phyloP scores from a whole-genome alignment of 2,329 filamentous ascomycete species.

The Bimuria novae-zelandiae region DNA sequence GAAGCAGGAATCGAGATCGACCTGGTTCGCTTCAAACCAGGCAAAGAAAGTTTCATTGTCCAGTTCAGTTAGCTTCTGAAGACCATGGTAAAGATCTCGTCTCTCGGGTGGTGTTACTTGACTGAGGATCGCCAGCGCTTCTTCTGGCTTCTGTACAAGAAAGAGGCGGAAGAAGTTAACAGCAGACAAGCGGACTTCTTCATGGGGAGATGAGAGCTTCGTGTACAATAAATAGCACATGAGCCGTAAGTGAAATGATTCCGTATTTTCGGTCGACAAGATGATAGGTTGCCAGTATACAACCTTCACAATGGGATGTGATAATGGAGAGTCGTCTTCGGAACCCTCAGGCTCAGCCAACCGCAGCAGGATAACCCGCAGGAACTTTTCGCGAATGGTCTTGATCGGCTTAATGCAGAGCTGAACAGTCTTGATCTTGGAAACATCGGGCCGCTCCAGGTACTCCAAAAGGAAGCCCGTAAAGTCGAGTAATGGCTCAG shows the following conservation, averaged over 20 bases:
- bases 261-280: conserved; percentile 73
- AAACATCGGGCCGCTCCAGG: conserved; percentile 81
- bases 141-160: conserved; percentile 87
- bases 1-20: conserved; percentile 80
- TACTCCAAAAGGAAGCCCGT: conserved; percentile 85
- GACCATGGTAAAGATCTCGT: conserved; percentile 71
- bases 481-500: conserved; percentile 82
- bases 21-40: conserved; percentile 84
- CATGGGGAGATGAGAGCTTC: conserved; percentile 75
- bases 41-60: conserved; percentile 86
- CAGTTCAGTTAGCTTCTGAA: conserved; percentile 81
- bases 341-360: conserved; percentile 81
- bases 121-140: conserved; percentile 74
- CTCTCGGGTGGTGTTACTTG: conserved; percentile 74
- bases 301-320: conserved; percentile 79
- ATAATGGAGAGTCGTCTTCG: conserved; percentile 65
- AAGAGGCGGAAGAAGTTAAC: conserved; percentile 90
- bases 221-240: conserved; percentile 93
- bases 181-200: conserved; percentile 72
- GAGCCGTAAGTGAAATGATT: conserved; percentile 81
- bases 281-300: conserved; percentile 96
- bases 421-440: conserved; percentile 82
- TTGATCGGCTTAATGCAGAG: conserved; percentile 84
- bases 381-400: conserved; percentile 75
- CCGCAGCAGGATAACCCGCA: conserved; percentile 77